Conservation (phyloP, 306 rosid species). For the Ormosia emarginata region DNA sequence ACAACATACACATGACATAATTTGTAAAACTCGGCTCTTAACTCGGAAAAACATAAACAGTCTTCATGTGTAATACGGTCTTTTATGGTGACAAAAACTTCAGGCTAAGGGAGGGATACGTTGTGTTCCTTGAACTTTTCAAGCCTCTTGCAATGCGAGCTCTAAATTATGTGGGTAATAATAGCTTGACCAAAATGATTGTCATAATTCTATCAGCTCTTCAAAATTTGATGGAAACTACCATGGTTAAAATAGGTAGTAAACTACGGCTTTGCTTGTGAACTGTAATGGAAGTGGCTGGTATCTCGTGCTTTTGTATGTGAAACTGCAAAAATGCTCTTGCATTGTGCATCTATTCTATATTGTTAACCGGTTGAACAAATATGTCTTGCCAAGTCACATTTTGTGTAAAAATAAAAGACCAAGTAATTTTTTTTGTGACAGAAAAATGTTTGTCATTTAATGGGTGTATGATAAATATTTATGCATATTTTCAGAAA, state of each 20-base stretch:
- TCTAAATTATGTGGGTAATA: not conserved
- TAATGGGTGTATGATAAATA: constrained; percentile 15
- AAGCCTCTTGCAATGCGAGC: not conserved
- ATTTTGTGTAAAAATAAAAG: not conserved
- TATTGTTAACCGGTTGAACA: not conserved
- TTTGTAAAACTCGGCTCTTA: not conserved
- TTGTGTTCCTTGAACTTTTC: not conserved
- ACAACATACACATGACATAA: not conserved
- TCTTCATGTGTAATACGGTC: not conserved
- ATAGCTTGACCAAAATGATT: not conserved
- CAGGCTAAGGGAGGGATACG: not conserved
- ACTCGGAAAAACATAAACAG: not conserved
- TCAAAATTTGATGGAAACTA: constrained; percentile 3
- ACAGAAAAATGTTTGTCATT: not conserved
- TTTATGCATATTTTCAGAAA: constrained; percentile 54
- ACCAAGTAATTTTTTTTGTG: not conserved
- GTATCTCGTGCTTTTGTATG: not conserved
- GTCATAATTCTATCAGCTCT: not conserved
- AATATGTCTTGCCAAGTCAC: not conserved
- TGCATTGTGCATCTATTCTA: constrained; percentile 11
- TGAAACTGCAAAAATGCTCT: not conserved
- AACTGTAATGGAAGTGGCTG: not conserved
- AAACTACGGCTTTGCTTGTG: constrained; percentile 1
- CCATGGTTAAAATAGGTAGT: not conserved
- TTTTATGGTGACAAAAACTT: not conserved